Percentiles rank a stretch among this genome's conserved stretches.
Evolutionary conservation across 257 asterid species (phyloP).

Genomic region (Solanum medicagineum): DNA sequence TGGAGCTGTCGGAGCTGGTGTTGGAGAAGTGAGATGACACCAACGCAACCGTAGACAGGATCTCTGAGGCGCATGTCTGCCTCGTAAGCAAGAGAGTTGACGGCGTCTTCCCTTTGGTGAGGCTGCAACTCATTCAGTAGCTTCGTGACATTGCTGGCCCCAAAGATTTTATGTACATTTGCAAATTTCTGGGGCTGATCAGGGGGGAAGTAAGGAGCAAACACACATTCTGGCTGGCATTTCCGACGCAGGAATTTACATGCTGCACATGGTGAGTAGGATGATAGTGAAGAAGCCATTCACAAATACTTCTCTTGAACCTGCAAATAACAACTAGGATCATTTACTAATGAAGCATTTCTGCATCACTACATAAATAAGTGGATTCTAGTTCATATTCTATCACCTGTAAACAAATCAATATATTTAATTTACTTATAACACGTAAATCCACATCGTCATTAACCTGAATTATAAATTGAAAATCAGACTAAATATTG

Average conservation of each 20-base stretch:
- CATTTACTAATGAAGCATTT: neutral
- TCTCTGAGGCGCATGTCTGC: conserved; percentile 77
- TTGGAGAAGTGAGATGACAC: conserved; percentile 70
- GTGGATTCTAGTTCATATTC: neutral
- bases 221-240: conserved; percentile 64
- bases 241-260: conserved; percentile 70
- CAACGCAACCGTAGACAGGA: conserved; percentile 74
- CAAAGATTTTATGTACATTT: conserved; percentile 62
- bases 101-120: conserved; percentile 67
- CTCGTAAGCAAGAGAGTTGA: conserved; percentile 56
- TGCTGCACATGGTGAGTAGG: conserved; percentile 65
- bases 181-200: conserved; percentile 70
- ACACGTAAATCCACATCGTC: neutral
- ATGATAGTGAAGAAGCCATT: conserved; percentile 32
- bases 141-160: conserved; percentile 71
- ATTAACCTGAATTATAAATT: neutral
- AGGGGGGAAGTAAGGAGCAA: conserved; percentile 69
- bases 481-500: neutral
- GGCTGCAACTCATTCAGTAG: conserved; percentile 64
- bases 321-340: neutral
- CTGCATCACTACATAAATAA: neutral
- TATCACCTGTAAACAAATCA: neutral
- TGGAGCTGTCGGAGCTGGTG: conserved; percentile 79
- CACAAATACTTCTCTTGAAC: neutral
- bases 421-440: neutral